Base-by-base conservation (phyloP, 257 asterid genomes). In the Primulina eburnea region DNA sequence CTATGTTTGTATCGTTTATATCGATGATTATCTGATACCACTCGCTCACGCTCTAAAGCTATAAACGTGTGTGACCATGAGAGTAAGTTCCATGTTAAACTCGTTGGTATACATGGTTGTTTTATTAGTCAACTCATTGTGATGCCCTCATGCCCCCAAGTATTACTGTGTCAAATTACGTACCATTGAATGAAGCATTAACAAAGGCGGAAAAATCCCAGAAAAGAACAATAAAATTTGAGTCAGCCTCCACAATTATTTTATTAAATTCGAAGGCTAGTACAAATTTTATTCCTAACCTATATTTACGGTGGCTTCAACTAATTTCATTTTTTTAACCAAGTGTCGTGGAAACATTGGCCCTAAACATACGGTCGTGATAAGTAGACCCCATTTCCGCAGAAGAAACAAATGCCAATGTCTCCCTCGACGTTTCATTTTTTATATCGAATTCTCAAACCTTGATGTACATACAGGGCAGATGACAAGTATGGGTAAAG, bases 331-430 rank as follows among this genome's bases (percentile, higher is more conserved):
- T 76, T 64, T 24, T 71, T 74, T 73, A 52, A 64, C 40, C 56
- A 60, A 64, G 79, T 76, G 81, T 76, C 69, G 52, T 53, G 40
- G 18, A 28, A 21, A 4, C 35, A 71, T 53, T 71, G 74, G 78
- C 57, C 50, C 62, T 32, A 53, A 62, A 43, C 2, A 70, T 55
- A 62, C 35, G 20, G 57, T 16, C 57, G 60, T 59, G 75, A 73
- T 72, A 71, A 58, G 74, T 73, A 80, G 84, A 64, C 65, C 78
- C 73, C 64, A 59, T 71, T 50, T 69, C 61, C 43, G 33, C 55
- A 50, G n/a, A 37, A 30, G 2, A 2, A 18, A 32, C 18, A 53
- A 74, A 34, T 6, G 30, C 28, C 17, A 26, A 9, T 12, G 59
- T 7, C 53, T n/a, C 50, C 50, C 29, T 18, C 50, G 60, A 58